phyloP scores from a whole-genome alignment of 129 eudicot species.

The Helichrysum umbraculigerum region DNA sequence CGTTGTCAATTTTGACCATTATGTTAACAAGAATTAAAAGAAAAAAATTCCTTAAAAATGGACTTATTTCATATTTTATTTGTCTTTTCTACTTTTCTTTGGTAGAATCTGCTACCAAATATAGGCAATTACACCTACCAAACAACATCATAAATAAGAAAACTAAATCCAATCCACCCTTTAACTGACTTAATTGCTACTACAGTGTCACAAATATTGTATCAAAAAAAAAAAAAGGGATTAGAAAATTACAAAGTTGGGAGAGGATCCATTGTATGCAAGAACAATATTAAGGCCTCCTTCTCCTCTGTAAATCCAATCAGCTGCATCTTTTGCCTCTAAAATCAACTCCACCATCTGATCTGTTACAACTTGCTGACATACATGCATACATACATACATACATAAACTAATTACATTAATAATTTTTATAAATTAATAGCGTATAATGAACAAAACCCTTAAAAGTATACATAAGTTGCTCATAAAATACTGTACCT shows the following conservation, averaged over 20 bases:
- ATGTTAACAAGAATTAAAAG: background rate
- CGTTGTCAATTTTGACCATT: background rate
- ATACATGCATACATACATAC: background rate
- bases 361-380: background rate
- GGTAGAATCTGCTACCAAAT: background rate
- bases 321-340: constrained; percentile 55
- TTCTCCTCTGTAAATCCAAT: constrained; percentile 77
- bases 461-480: background rate
- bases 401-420: background rate
- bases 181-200: background rate
- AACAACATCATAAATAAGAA: background rate
- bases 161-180: background rate
- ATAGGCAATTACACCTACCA: background rate
- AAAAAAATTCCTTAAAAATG: background rate
- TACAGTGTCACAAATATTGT: background rate
- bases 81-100: too few relatives aligned
- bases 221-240: background rate
- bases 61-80: background rate
- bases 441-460: background rate
- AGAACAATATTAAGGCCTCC: constrained; percentile 84
- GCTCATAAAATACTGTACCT: background rate
- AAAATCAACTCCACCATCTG: constrained; percentile 35
- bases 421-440: background rate
- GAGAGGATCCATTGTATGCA: constrained; percentile 60
- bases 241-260: constrained; percentile 41